Evolutionary conservation across 495 filamentous ascomycete genomes (phyloP), one percentile per base, ranked within the genome.

Genomic region (Aspergillus homomorphus): DNA sequence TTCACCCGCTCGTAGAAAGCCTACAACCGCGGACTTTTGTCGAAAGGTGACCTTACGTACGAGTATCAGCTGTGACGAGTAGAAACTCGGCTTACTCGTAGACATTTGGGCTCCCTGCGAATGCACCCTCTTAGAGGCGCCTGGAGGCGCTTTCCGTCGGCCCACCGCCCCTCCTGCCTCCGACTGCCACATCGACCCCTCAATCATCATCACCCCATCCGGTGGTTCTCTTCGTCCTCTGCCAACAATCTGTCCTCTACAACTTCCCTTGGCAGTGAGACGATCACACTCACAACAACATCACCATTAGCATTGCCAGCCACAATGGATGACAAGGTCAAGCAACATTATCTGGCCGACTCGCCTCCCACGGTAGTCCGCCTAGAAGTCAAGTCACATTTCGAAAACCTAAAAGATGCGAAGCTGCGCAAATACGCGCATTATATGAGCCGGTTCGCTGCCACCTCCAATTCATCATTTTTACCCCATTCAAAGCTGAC

Each of bases 331-430:
- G 65, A 61, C 30, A 73, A 68, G 41, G 66, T 71, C 49, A 78
- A 73, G 54, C 69, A 78, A 52, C 89, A 93, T 63, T 96, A 93
- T 73, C 81, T 92, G 45, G 92, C 92, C 15, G 94, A 98, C 77
- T 86, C 86, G 46, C 94, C 94, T 19, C 94, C 94, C 0, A 86
- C 84, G 18, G 85, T 96, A 54, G 93, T 96, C 45, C 83, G 85
- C 19, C 82, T 98, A 30, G 86, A 89, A 65, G 89, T 97, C 69
- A 90, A 89, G 74, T 85, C 87, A 54, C 94, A 97, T 71, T 98
- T 97, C 71, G 86, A 91, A 44, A 84, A 89, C 14, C 75, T 98
- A 55, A 84, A 80, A 43, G 85, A 90, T 65, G 77, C 87, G 62
- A 91, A 89, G 70, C 69, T 82, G 55, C 64, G 73, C 19, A 84